Evolutionary conservation across 2,329 filamentous ascomycete species (phyloP).

Genomic region (Xylaria sp.): DNA sequence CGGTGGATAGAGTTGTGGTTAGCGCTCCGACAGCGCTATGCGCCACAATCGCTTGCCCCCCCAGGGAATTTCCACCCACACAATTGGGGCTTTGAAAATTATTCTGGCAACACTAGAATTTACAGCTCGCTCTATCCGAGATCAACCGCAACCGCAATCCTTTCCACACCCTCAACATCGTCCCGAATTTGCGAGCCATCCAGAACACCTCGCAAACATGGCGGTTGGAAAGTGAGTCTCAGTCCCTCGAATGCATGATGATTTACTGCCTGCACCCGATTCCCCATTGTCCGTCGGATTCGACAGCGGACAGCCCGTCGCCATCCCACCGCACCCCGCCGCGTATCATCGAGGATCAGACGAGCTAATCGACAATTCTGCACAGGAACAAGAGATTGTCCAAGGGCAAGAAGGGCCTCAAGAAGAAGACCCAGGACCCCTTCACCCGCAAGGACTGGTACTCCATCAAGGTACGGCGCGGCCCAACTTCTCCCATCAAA

Average conservation of each 20-base stretch:
- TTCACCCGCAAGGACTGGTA: constrained; percentile 99
- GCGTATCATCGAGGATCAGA: constrained; percentile 13
- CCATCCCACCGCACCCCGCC: constrained; percentile 22
- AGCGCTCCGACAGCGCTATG: constrained; percentile 9
- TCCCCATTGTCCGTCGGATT: constrained; percentile 15
- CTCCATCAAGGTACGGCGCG: constrained; percentile 72
- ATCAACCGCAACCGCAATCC: constrained; percentile 28
- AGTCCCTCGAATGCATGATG: constrained; percentile 32
- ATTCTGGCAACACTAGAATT: constrained; percentile 30
- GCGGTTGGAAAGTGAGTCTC: constrained; percentile 70
- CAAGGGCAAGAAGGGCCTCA: constrained; percentile 99
- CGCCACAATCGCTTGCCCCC: constrained; percentile 25
- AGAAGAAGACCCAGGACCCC: constrained; percentile 98
- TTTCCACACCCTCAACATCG: constrained; percentile 29
- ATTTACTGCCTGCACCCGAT: constrained; percentile 14
- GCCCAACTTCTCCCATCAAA: neutral
- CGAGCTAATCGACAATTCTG: constrained; percentile 29
- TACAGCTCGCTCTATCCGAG: constrained; percentile 28
- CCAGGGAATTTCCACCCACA: constrained; percentile 27
- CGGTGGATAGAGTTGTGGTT: constrained; percentile 16
- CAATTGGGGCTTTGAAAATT: constrained; percentile 30
- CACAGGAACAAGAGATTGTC: constrained; percentile 98
- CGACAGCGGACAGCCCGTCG: constrained; percentile 12
- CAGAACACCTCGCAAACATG: constrained; percentile 61
- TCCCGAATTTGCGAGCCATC: constrained; percentile 32